These are phyloP conservation scores for Fusarium goolgardi DNA, from an alignment of 2,329 filamentous ascomycete genomes.

Conservation along the genomic window DNA sequence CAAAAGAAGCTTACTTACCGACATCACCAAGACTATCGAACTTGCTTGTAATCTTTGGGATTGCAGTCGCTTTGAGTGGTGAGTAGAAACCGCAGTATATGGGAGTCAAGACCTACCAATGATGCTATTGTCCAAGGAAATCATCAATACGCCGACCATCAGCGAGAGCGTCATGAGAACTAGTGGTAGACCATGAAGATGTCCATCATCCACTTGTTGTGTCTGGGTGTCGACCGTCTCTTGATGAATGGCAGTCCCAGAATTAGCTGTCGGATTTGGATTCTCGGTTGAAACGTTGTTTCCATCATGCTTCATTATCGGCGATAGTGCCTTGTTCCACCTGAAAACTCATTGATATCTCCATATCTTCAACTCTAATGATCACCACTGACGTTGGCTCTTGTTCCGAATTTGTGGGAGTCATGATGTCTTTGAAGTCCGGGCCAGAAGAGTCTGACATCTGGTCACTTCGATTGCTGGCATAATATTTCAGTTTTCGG, in stretches of 20 bases:
- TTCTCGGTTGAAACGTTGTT: neutral
- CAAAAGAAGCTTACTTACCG: neutral
- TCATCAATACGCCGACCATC: constrained; percentile 37
- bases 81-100: rapidly evolving
- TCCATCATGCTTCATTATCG: rapidly evolving
- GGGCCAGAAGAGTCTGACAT: neutral
- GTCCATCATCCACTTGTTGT: constrained; percentile 2
- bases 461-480: too few relatives aligned
- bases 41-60: constrained; percentile 44
- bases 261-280: rapidly evolving
- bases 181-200: constrained; percentile 29
- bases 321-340: rapidly evolving
- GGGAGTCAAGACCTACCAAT: constrained; percentile 6
- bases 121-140: constrained; percentile 43
- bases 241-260: neutral
- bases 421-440: neutral
- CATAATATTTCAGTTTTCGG: rapidly evolving
- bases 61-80: constrained; percentile 39
- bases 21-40: constrained; percentile 53
- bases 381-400: neutral
- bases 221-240: neutral
- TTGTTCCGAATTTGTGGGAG: neutral
- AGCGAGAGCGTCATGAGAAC: constrained; percentile 35
- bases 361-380: rapidly evolving
- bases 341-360: neutral